A percentile compares a stretch with the other conserved stretches of the same genome.
Conservation (phyloP, 441 rosid species). For the Pelargonium fulgidum region DNA sequence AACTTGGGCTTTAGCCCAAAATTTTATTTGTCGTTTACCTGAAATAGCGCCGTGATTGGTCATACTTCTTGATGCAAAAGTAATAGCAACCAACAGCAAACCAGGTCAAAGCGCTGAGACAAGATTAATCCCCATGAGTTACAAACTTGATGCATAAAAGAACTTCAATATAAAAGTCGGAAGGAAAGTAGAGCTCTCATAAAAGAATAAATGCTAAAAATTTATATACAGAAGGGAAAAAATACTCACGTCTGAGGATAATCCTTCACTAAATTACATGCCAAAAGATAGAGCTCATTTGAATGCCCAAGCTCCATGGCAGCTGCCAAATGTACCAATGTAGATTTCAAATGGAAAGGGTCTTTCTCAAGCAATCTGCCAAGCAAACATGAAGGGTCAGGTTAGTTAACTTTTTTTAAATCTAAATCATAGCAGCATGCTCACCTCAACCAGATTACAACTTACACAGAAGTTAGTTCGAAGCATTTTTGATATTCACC, state of each 20-base stretch:
- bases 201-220: background rate
- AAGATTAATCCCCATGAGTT: constrained; percentile 17
- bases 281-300: constrained; percentile 90
- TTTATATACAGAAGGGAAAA: background rate
- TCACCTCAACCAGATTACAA: constrained; percentile 7
- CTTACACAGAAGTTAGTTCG: constrained; percentile 76
- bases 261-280: constrained; percentile 92
- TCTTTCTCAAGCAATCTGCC: constrained; percentile 84
- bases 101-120: constrained; percentile 88
- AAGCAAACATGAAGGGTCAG: constrained; percentile 17
- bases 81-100: constrained; percentile 98
- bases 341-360: constrained; percentile 86
- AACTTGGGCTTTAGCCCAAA: constrained; percentile 10
- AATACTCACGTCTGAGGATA: constrained; percentile 80
- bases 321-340: constrained; percentile 79
- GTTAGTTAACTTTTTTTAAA: constrained; percentile 14
- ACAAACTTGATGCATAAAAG: background rate
- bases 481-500: constrained; percentile 92
- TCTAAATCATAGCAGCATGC: constrained; percentile 16
- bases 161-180: background rate
- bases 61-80: constrained; percentile 82
- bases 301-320: constrained; percentile 95
- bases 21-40: constrained; percentile 38
- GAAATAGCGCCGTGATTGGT: constrained; percentile 77
- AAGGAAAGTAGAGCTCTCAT: background rate